These are phyloP conservation scores for Pilobolus umbonatus DNA, from an alignment of 192 early-diverging fungal genomes.

Conservation along the genomic window DNA sequence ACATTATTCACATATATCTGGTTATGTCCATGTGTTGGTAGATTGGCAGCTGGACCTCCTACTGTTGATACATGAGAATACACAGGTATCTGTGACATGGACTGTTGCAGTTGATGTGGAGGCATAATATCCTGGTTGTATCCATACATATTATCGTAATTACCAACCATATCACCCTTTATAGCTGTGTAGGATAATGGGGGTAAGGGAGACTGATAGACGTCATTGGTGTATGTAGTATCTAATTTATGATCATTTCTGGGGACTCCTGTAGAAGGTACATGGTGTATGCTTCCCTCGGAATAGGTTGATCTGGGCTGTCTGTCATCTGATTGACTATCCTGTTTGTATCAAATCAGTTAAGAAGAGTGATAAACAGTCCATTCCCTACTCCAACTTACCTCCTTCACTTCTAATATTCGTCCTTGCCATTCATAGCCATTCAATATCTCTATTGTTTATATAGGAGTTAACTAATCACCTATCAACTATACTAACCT, in stretches of 20 bases:
- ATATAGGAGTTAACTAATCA: neutral
- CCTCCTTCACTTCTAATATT: slow-evolving; percentile 74
- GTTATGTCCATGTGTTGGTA: slow-evolving; percentile 26
- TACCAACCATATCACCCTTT: too few relatives aligned
- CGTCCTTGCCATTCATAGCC: slow-evolving; percentile 74
- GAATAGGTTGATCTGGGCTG: too few relatives aligned
- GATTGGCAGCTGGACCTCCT: slow-evolving; percentile 25
- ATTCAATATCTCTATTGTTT: slow-evolving; percentile 67
- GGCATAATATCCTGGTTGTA: slow-evolving; percentile 1
- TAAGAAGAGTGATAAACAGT: neutral
- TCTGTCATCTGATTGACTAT: neutral
- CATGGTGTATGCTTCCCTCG: too few relatives aligned
- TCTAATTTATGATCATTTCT: too few relatives aligned
- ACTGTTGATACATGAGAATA: slow-evolving; percentile 20
- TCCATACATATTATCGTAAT: neutral
- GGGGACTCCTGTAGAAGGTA: too few relatives aligned
- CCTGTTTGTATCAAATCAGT: neutral
- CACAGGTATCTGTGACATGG: slow-evolving; percentile 7
- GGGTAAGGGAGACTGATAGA: too few relatives aligned
- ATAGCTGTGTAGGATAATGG: too few relatives aligned
- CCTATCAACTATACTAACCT: neutral
- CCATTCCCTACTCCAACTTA: neutral
- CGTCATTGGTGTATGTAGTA: too few relatives aligned
- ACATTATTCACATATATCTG: slow-evolving; percentile 45
- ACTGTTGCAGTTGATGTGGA: neutral